Percentiles rank a stretch among this genome's conserved stretches.
Conservation (phyloP, 371 early-diverging fungal species). For the Circinella umbellata region DNA sequence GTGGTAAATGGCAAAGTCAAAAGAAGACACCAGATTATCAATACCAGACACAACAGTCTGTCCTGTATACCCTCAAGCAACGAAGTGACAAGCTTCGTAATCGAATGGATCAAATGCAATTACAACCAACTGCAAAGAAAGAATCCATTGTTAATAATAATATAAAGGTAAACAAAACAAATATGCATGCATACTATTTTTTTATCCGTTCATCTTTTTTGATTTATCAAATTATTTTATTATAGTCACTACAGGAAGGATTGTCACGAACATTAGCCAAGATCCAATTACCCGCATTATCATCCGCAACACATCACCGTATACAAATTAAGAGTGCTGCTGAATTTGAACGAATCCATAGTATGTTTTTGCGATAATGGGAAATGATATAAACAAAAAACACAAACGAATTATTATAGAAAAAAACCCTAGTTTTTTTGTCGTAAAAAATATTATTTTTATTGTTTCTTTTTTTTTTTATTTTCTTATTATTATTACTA, state of each 20-base stretch:
- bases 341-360: constrained; percentile 46
- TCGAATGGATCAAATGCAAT: constrained; percentile 32
- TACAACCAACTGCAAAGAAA: background rate
- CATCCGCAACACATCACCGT: constrained; percentile 21
- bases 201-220: background rate
- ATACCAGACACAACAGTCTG: constrained; percentile 76
- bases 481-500: background rate
- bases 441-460: background rate
- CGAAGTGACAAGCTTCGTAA: constrained; percentile 64
- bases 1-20: constrained; percentile 60
- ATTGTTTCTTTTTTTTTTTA: no score
- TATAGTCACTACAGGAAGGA: background rate
- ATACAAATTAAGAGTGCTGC: constrained; percentile 34
- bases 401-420: background rate
- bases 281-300: constrained; percentile 25
- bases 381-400: background rate
- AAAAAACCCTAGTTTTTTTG: background rate
- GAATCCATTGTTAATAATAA: background rate
- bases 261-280: constrained; percentile 22
- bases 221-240: background rate
- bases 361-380: constrained; percentile 35
- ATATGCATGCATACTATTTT: background rate
- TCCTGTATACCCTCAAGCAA: constrained; percentile 64
- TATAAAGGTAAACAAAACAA: background rate
- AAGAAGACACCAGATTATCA: constrained; percentile 69